Conservation (phyloP, 495 filamentous ascomycete genomes). For the Neurospora intermedia region DNA sequence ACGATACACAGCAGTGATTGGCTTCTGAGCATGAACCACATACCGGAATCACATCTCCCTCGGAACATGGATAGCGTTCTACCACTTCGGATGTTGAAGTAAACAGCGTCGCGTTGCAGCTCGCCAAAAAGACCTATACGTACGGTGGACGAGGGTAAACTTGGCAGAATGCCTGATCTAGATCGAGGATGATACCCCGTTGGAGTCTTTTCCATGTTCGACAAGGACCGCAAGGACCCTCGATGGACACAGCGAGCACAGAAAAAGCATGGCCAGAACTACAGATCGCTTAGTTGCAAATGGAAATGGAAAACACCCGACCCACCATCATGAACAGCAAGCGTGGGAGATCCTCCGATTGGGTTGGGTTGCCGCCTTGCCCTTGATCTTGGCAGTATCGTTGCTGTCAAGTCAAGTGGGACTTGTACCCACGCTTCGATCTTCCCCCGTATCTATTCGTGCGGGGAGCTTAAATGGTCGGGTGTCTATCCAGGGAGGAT, state of each 20-base stretch:
- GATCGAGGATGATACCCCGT: not conserved
- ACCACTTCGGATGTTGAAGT: not conserved
- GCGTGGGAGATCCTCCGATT: not conserved
- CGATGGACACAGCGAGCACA: not conserved
- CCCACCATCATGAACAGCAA: not conserved
- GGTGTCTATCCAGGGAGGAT: not conserved
- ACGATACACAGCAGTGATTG: not conserved
- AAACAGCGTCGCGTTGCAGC: not conserved
- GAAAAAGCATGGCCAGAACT: not conserved
- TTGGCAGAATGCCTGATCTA: not conserved
- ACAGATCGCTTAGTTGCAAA: not conserved
- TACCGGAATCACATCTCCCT: not conserved
- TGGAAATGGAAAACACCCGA: not conserved
- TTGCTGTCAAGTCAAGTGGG: not conserved
- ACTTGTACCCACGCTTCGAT: not conserved
- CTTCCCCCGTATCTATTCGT: not conserved
- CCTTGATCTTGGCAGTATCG: not conserved
- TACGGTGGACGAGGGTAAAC: not conserved
- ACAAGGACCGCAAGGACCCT: not conserved
- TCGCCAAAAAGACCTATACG: not conserved
- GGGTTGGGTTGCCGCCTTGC: not conserved
- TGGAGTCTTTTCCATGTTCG: not conserved
- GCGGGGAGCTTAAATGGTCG: not conserved
- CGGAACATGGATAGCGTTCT: not conserved
- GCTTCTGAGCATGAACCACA: not conserved